Conservation (phyloP, 305 asterid genomes). For the Solanum hybrid region DNA sequence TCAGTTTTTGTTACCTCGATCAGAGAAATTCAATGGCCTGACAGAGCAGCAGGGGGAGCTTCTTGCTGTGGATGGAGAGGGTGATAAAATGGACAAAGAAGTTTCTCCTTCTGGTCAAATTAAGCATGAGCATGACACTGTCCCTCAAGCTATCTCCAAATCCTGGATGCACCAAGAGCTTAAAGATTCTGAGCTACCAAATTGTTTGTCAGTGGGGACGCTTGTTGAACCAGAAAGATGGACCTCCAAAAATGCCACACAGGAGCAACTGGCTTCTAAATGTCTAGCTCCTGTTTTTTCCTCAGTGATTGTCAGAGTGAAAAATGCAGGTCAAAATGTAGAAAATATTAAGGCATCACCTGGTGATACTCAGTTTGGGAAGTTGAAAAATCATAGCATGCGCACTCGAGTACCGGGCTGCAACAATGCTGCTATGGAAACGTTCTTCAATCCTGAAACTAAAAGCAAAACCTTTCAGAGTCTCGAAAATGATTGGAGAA, state of each 20-base stretch:
- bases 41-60: neutral
- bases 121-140: neutral
- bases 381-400: neutral
- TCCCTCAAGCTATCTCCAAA: neutral
- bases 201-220: neutral
- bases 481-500: constrained; percentile 2
- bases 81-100: neutral
- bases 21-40: neutral
- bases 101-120: constrained; percentile 5
- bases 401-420: neutral
- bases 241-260: neutral
- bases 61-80: neutral
- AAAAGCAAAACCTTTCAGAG: neutral
- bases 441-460: constrained; percentile 3
- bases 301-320: neutral
- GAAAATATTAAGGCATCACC: neutral
- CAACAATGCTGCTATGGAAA: neutral
- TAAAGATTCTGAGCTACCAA: neutral
- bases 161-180: neutral
- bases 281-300: neutral
- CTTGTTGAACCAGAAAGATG: neutral
- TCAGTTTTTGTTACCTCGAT: constrained; percentile 5
- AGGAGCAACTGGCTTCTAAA: neutral
- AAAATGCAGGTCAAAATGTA: neutral
- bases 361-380: constrained; percentile 1